phyloP scores from a whole-genome alignment of 257 asterid genomes.

The Scutellaria galericulata region DNA sequence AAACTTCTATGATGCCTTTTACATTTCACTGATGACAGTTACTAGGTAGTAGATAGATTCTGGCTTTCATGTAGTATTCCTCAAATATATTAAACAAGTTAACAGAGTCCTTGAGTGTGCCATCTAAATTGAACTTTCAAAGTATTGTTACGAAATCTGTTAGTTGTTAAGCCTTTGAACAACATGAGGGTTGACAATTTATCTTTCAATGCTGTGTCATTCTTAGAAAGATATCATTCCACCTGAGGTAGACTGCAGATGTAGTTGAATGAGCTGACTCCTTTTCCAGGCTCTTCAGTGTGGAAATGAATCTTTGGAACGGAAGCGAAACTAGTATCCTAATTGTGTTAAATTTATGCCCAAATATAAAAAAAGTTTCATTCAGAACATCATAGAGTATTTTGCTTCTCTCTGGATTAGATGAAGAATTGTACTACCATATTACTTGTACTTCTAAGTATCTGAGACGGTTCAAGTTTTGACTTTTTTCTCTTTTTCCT shows the following conservation, averaged over 20 bases:
- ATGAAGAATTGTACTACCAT: slow-evolving; percentile 2
- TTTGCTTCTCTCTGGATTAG: slow-evolving; percentile 13
- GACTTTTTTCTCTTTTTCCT: not conserved
- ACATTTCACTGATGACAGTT: slow-evolving; percentile 22
- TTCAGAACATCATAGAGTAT: not conserved
- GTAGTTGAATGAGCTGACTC: not conserved
- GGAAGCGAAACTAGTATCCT: slow-evolving; percentile 7
- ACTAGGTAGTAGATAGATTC: not conserved
- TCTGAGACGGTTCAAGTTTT: slow-evolving; percentile 24
- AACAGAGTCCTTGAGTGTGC: not conserved
- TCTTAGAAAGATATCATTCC: not conserved
- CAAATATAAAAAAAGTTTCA: not conserved
- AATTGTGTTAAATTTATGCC: not conserved
- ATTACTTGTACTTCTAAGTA: slow-evolving; percentile 12
- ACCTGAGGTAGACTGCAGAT: not conserved
- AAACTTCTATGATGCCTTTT: not conserved
- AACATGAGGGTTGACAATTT: slow-evolving; percentile 1
- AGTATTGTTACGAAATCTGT: not conserved
- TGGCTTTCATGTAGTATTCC: not conserved
- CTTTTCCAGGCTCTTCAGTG: not conserved
- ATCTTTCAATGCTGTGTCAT: not conserved
- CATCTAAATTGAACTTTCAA: slow-evolving; percentile 18
- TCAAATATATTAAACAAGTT: slow-evolving; percentile 18
- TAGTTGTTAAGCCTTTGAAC: slow-evolving; percentile 21
- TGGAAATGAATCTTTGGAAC: not conserved